These are phyloP conservation scores for Volvox africanus DNA, from an alignment of 139 green algal species.

Conservation along the genomic window DNA sequence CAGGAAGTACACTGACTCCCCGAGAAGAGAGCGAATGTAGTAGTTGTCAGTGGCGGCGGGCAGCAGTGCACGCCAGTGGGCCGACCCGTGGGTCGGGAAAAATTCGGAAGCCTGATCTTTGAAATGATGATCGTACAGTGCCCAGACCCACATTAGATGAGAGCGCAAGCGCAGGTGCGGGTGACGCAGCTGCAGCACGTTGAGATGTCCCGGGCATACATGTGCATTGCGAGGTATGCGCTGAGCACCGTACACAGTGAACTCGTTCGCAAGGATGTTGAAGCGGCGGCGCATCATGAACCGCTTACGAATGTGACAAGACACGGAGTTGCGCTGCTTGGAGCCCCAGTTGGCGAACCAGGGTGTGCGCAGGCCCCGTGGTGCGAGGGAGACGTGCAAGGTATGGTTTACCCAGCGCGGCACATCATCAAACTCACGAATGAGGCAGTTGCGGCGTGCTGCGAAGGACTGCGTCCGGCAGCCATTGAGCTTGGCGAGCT, in stretches of 20 bases:
- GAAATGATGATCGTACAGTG: slow-evolving; percentile 46
- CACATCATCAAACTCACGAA: slow-evolving; percentile 51
- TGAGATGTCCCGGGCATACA: slow-evolving; percentile 41
- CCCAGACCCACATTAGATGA: slow-evolving; percentile 51
- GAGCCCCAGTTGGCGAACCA: slow-evolving; percentile 53
- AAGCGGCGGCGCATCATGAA: slow-evolving; percentile 38
- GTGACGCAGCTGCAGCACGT: slow-evolving; percentile 54
- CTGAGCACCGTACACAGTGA: slow-evolving; percentile 30
- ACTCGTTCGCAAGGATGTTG: slow-evolving; percentile 56
- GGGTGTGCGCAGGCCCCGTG: slow-evolving; percentile 1
- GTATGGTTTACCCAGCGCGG: slow-evolving; percentile 47
- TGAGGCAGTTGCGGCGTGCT: slow-evolving; percentile 49
- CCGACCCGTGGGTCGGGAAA: slow-evolving; percentile 10
- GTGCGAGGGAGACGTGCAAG: slow-evolving; percentile 30
- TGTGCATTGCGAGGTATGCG: neutral
- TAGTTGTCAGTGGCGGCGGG: slow-evolving; percentile 52
- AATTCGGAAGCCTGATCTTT: slow-evolving; percentile 21
- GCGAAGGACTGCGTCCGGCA: slow-evolving; percentile 48
- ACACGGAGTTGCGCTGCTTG: slow-evolving; percentile 24
- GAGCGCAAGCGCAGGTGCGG: slow-evolving; percentile 40
- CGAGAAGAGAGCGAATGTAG: slow-evolving; percentile 44
- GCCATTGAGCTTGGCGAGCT: slow-evolving; percentile 50
- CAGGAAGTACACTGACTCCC: slow-evolving; percentile 46
- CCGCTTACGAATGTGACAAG: slow-evolving; percentile 43
- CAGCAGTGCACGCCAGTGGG: slow-evolving; percentile 21